phyloP scores from a whole-genome alignment of 805 yeast species.

The Ogataea paraovalis region DNA sequence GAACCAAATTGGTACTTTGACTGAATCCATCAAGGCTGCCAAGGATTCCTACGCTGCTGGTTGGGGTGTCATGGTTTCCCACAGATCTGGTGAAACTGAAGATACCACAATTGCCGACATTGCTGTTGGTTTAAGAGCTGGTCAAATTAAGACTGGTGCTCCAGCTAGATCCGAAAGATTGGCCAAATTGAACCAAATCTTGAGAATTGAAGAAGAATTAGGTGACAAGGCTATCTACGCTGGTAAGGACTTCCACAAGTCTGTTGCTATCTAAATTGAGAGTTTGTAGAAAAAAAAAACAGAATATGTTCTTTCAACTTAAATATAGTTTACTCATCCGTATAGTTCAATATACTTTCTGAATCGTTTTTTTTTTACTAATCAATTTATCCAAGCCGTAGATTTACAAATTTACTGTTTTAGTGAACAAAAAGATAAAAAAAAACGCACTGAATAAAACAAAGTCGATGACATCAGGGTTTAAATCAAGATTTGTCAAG shows the following conservation, averaged over 20 bases:
- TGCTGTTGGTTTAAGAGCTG: conserved; percentile 95
- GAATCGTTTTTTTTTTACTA: too few relatives aligned
- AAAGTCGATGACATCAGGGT: too few relatives aligned
- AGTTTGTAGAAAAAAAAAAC: not conserved
- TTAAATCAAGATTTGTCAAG: too few relatives aligned
- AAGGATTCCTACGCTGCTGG: conserved; percentile 90
- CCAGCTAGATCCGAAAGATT: conserved; percentile 99
- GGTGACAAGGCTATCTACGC: conserved; percentile 97
- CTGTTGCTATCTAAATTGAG: conserved; percentile 28
- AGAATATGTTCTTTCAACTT: too few relatives aligned
- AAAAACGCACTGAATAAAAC: too few relatives aligned
- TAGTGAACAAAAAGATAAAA: too few relatives aligned
- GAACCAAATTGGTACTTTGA: conserved; percentile 95
- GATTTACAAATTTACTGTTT: too few relatives aligned
- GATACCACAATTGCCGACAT: conserved; percentile 98
- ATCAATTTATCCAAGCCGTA: too few relatives aligned
- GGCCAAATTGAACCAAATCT: conserved; percentile 97
- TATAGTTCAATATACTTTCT: too few relatives aligned
- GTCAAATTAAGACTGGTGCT: conserved; percentile 99
- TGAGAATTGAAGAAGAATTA: conserved; percentile 97
- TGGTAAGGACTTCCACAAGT: conserved; percentile 82
- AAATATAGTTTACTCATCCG: too few relatives aligned
- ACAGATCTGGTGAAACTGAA: conserved; percentile 99
- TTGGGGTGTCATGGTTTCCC: conserved; percentile 99
- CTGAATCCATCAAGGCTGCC: conserved; percentile 97